Conservation (phyloP, 305 asterid species). For the Solanum hybrid region DNA sequence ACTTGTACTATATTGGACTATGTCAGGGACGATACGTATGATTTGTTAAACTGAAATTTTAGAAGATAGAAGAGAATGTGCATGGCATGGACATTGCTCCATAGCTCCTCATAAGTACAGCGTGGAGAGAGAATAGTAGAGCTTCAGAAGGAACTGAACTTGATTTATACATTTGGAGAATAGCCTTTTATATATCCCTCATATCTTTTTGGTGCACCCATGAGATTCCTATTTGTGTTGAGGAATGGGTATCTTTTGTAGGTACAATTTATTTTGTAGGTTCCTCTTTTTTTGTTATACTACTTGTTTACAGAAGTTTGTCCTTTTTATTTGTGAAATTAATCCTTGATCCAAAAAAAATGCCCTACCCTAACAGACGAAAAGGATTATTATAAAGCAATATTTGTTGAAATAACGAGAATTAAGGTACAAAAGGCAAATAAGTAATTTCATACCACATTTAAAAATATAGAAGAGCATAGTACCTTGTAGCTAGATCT, state of each 20-base stretch:
- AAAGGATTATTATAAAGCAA: background rate
- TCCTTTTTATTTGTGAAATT: background rate
- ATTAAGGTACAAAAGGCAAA: slow-evolving; percentile 4
- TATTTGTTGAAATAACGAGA: background rate
- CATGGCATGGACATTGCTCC: background rate
- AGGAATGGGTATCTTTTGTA: background rate
- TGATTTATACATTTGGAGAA: background rate
- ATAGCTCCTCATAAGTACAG: background rate
- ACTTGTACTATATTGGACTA: background rate
- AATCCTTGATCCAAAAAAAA: background rate
- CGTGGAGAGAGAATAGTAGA: background rate
- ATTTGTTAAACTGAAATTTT: background rate
- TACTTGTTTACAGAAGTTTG: background rate
- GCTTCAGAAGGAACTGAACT: background rate
- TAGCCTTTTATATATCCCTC: background rate
- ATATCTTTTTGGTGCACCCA: background rate
- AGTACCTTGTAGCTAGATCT: slow-evolving; percentile 48
- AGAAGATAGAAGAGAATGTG: background rate
- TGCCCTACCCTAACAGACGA: background rate
- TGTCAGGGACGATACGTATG: background rate
- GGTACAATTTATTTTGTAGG: background rate
- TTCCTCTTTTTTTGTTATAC: background rate
- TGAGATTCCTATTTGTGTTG: background rate
- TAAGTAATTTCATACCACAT: background rate
- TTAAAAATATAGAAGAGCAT: background rate